These are phyloP conservation scores for Pneumocystis sp. DNA, from an alignment of 1,139 yeast genomes.

Conservation along the genomic window DNA sequence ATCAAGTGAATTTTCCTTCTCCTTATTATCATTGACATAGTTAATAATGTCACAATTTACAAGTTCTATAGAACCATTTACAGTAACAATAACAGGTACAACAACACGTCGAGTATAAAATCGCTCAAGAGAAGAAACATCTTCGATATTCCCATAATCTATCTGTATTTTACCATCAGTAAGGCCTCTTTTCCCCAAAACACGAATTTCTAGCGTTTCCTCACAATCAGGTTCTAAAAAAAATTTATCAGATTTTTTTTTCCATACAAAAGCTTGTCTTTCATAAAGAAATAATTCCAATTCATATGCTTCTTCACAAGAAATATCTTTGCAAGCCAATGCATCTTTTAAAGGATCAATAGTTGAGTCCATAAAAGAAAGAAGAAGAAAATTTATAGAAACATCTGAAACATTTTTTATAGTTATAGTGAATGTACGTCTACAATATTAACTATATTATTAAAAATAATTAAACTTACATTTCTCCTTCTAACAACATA, in stretches of 20 bases:
- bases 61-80: constrained; percentile 55
- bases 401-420: constrained; percentile 45
- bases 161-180: constrained; percentile 48
- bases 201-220: constrained; percentile 37
- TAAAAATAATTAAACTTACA: constrained; percentile 19
- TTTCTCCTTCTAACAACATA: constrained; percentile 73
- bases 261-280: constrained; percentile 39
- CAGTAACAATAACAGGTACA: constrained; percentile 54
- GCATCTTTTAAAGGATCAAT: constrained; percentile 44
- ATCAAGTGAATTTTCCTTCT: not conserved
- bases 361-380: constrained; percentile 61
- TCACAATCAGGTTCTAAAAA: constrained; percentile 15
- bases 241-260: constrained; percentile 7
- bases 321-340: constrained; percentile 19
- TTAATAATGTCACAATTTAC: constrained; percentile 63
- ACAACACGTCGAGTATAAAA: constrained; percentile 40
- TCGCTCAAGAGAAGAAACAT: constrained; percentile 1
- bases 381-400: constrained; percentile 41
- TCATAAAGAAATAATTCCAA: constrained; percentile 52
- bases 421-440: constrained; percentile 30
- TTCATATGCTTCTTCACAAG: constrained; percentile 55
- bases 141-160: constrained; percentile 41
- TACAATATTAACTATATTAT: not conserved
- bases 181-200: constrained; percentile 62
- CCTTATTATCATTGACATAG: constrained; percentile 18